Conservation (phyloP, 768 basidiomycete species). For the Neoboletus brunneissimus region DNA sequence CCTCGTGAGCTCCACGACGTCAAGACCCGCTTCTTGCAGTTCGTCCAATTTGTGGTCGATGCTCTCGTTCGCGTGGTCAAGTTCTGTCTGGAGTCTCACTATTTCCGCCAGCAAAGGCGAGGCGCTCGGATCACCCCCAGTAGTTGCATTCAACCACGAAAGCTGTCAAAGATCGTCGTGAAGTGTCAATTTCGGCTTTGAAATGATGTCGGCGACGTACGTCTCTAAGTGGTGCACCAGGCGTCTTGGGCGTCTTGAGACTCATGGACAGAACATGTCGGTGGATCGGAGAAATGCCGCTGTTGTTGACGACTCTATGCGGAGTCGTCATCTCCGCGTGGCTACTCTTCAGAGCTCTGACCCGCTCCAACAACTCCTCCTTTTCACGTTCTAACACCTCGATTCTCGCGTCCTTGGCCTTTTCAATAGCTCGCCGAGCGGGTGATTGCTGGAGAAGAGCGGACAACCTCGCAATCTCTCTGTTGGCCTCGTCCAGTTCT, state of each 20-base stretch:
- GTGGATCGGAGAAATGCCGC: conserved; percentile 74
- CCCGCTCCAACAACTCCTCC: conserved; percentile 70
- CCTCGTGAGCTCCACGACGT: conserved; percentile 65
- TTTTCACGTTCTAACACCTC: conserved; percentile 74
- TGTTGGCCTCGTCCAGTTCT: conserved; percentile 75
- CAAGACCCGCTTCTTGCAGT: conserved; percentile 77
- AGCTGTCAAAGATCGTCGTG: conserved; percentile 41
- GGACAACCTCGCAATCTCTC: conserved; percentile 70
- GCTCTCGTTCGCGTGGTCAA: conserved; percentile 76
- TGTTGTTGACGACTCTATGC: conserved; percentile 49
- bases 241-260: conserved; percentile 68
- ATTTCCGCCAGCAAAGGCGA: conserved; percentile 73
- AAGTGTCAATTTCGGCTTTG: conserved; percentile 1
- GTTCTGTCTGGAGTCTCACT: conserved; percentile 66
- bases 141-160: conserved; percentile 69
- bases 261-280: conserved; percentile 69
- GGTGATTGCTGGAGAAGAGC: conserved; percentile 68
- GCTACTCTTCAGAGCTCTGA: conserved; percentile 55
- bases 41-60: conserved; percentile 88
- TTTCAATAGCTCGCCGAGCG: conserved; percentile 72
- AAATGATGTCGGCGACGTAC: conserved; percentile 40
- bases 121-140: conserved; percentile 48
- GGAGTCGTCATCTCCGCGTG: conserved; percentile 57
- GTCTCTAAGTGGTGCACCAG: conserved; percentile 74
- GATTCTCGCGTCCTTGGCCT: conserved; percentile 72